These are phyloP conservation scores for Pythium biforme DNA, from an alignment of 352 stramenopile species.

Conservation along the genomic window DNA sequence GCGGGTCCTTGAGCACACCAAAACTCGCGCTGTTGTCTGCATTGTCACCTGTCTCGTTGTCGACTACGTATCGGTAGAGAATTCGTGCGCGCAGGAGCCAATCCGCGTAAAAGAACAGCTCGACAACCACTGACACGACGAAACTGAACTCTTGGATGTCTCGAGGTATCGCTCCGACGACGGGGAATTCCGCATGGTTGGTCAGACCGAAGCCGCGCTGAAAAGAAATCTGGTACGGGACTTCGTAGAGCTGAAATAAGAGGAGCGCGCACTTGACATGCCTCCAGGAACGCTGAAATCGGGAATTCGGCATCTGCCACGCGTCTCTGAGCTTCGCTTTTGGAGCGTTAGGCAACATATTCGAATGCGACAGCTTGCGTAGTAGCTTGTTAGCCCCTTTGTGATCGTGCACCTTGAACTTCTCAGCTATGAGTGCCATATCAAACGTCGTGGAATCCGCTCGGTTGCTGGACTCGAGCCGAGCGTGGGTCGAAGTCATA, in stretches of 20 bases:
- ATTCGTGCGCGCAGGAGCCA: slow-evolving; percentile 40
- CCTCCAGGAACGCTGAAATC: slow-evolving; percentile 23
- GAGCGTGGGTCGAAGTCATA: slow-evolving; percentile 19
- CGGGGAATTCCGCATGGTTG: slow-evolving; percentile 6
- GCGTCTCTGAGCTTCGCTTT: neutral
- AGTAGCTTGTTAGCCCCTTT: slow-evolving; percentile 18
- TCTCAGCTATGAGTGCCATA: neutral
- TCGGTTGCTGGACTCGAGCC: neutral
- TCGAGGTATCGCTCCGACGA: slow-evolving; percentile 34
- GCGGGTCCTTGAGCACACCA: slow-evolving; percentile 15
- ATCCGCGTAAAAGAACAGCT: slow-evolving; percentile 64
- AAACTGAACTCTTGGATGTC: slow-evolving; percentile 41
- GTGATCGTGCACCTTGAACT: slow-evolving; percentile 12
- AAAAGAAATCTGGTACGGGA: slow-evolving; percentile 34
- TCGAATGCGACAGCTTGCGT: slow-evolving; percentile 14
- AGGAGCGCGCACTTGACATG: slow-evolving; percentile 16
- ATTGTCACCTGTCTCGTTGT: neutral
- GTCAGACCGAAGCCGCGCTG: slow-evolving; percentile 29
- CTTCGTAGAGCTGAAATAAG: slow-evolving; percentile 24
- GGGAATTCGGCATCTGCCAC: slow-evolving; percentile 25
- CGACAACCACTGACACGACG: slow-evolving; percentile 31
- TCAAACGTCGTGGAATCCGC: slow-evolving; percentile 4
- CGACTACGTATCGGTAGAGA: slow-evolving; percentile 38
- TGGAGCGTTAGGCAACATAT: neutral
- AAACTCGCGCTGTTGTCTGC: slow-evolving; percentile 21